phyloP scores from a whole-genome alignment of 805 yeast species.

The Candida khao-thaluensis region DNA sequence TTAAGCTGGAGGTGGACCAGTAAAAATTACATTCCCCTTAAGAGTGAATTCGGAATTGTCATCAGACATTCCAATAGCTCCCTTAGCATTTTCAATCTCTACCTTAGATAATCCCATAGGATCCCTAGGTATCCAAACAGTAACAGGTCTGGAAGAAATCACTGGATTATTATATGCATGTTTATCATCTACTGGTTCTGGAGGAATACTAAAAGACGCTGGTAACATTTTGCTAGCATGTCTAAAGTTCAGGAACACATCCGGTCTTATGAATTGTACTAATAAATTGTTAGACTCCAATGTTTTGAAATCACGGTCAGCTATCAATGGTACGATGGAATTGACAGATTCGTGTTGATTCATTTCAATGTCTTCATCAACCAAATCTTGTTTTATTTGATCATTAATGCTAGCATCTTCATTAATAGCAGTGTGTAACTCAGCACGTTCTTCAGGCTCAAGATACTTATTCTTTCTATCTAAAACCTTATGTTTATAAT shows the following conservation, averaged over 20 bases:
- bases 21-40: conserved; percentile 31
- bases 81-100: conserved; percentile 56
- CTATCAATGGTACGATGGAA: conserved; percentile 54
- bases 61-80: conserved; percentile 63
- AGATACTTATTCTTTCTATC: conserved; percentile 13
- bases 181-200: conserved; percentile 43
- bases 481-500: conserved; percentile 33
- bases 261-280: conserved; percentile 57
- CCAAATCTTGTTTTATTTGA: conserved; percentile 21
- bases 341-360: conserved; percentile 13
- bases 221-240: conserved; percentile 36
- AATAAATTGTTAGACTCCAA: conserved; percentile 39
- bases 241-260: conserved; percentile 50
- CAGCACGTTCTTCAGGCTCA: conserved; percentile 12
- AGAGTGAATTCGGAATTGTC: conserved; percentile 56
- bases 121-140: conserved; percentile 92
- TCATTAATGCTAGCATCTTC: conserved; percentile 20
- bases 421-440: conserved; percentile 12
- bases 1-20: conserved; percentile 30
- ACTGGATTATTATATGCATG: conserved; percentile 81
- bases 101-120: conserved; percentile 73
- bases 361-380: conserved; percentile 14
- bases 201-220: conserved; percentile 31
- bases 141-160: conserved; percentile 63
- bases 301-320: conserved; percentile 58